Evolutionary conservation across 2,329 filamentous ascomycete species (phyloP).

Genomic region (Calonectria pteridis): DNA sequence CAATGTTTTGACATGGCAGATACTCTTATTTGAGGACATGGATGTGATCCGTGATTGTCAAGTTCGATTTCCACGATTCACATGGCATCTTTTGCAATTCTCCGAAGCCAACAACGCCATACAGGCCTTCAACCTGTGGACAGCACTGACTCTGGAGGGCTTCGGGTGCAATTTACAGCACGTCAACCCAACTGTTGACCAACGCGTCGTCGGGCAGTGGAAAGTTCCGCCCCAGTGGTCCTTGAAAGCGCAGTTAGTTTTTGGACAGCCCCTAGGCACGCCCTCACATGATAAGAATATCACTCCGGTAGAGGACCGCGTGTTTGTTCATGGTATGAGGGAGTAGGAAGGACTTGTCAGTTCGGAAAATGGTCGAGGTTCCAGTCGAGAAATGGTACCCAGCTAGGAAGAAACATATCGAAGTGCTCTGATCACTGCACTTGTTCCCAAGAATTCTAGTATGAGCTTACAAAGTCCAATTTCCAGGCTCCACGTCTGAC

Average conservation of each 20-base stretch:
- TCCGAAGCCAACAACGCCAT: neutral
- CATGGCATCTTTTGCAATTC: neutral
- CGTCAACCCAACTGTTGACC: neutral
- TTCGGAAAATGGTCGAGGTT: neutral
- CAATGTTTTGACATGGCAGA: neutral
- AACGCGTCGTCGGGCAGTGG: neutral
- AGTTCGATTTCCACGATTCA: neutral
- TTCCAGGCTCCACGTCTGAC: neutral
- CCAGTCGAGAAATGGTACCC: neutral
- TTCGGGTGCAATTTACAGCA: neutral
- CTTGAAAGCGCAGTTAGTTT: neutral
- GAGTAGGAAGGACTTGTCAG: neutral
- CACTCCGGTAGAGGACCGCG: neutral
- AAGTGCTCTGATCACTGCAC: neutral
- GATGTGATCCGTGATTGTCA: neutral
- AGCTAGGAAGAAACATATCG: neutral
- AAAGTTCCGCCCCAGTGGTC: neutral
- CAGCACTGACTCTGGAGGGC: neutral
- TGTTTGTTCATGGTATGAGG: neutral
- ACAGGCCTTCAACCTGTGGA: neutral
- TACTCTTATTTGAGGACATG: neutral
- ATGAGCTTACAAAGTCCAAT: neutral
- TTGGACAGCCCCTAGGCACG: neutral
- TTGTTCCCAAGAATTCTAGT: neutral
- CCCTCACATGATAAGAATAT: neutral